Evolutionary conservation across 2,329 filamentous ascomycete species (phyloP).

Genomic region (Zopfia rhizophila): DNA sequence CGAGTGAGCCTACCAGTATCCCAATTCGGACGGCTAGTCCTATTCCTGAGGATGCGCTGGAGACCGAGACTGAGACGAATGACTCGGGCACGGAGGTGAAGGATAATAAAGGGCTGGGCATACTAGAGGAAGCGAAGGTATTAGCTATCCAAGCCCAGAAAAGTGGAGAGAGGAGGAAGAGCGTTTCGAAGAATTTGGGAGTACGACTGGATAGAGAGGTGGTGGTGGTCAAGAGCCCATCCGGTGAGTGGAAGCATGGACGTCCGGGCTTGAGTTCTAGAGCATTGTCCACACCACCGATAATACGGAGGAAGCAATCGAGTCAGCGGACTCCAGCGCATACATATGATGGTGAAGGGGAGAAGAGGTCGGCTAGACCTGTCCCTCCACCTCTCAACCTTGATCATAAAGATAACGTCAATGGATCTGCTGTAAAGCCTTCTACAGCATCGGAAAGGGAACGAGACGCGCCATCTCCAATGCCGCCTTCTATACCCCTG

Average conservation of each 20-base stretch:
- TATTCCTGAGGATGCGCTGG: slow-evolving; percentile 48
- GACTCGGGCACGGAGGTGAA: slow-evolving; percentile 24
- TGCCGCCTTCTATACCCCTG: slow-evolving; percentile 66
- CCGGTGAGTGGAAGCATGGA: slow-evolving; percentile 32
- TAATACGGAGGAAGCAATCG: slow-evolving; percentile 51
- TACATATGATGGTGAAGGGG: slow-evolving; percentile 31
- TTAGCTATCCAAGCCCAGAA: no score
- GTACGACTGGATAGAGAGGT: slow-evolving; percentile 38
- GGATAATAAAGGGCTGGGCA: slow-evolving; percentile 31
- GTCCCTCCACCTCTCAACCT: slow-evolving; percentile 47
- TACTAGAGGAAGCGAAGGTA: slow-evolving; percentile 33
- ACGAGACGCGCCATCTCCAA: slow-evolving; percentile 52
- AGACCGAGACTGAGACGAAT: slow-evolving; percentile 27
- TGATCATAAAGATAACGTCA: slow-evolving; percentile 39
- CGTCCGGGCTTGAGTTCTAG: slow-evolving; percentile 46
- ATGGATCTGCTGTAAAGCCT: slow-evolving; percentile 37
- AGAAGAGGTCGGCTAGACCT: slow-evolving; percentile 29
- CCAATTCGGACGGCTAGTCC: slow-evolving; percentile 57
- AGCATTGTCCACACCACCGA: slow-evolving; percentile 50
- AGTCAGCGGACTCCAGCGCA: slow-evolving; percentile 33
- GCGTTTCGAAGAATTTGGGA: slow-evolving; percentile 17
- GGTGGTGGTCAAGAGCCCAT: slow-evolving; percentile 41
- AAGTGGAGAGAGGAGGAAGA: slow-evolving; percentile 16
- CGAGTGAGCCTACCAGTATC: slow-evolving; percentile 64
- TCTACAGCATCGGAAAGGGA: slow-evolving; percentile 37